Base-by-base conservation (phyloP, 176 grass and related monocot species). In the Elymus sibiricus region DNA sequence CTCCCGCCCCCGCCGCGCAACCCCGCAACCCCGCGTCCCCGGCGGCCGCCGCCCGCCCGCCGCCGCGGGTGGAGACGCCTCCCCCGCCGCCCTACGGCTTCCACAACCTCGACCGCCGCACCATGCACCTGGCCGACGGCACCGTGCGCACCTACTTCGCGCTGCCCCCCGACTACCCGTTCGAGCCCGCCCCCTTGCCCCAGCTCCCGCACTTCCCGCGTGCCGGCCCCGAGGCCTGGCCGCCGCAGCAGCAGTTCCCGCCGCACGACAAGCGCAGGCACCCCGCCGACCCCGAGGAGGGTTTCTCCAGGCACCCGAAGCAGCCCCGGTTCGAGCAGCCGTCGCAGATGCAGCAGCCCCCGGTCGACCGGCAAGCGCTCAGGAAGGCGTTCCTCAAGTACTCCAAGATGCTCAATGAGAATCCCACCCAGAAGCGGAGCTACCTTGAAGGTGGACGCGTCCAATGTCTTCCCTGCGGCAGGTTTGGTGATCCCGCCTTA, bases 351-450 rank as follows among this genome's bases (percentile, higher is more conserved):
- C 47, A 19, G 11, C 73, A 19, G 11, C 73, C 58, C 7, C 78
- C 64, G 64, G 86, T 91, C 37, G 90, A 96, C 79, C 77, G 40
- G 32, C 88, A 79, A 49, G 88, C 82, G 44, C 39, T 96, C 10
- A 91, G 82, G 82, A 92, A 71, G 76, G 90, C 93, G 7, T 99
- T 94, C 74, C 87, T 99, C 84, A 94, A 90, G 90, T 96, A 94
- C 63, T 61, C 90, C 25, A 99, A 94, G 92, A 87, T 86, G 75
- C 90, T 99, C 32, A 92, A 96, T 78, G 97, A 99, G 61, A 92
- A 60, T 46, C 35, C 65, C 0, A 16, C 19, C 22, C 87, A 95
- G 79, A 94, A 86, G 83, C 91, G 83, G 82, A 90, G 84, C 83
- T 93, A 93, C 84, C 84, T 96, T 69, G 92, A 93, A 66, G 86